Conservation (phyloP, 805 yeast species). For the Torulaspora microellipsoides region DNA sequence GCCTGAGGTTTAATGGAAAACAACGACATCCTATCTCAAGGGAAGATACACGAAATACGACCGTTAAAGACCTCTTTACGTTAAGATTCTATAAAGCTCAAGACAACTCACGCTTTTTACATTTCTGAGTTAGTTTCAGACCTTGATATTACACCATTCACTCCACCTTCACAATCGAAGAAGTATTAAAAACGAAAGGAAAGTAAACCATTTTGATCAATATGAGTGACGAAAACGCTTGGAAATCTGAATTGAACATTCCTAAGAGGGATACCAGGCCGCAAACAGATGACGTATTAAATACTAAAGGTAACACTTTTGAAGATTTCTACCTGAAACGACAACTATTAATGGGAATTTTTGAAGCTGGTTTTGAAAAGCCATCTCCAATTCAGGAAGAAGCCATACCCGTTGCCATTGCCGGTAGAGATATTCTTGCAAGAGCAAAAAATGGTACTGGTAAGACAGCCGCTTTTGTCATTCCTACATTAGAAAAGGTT, state of each 20-base stretch:
- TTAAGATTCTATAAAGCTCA: too few species aligned
- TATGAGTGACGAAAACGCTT: slow-evolving; percentile 37
- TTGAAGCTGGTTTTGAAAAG: slow-evolving; percentile 97
- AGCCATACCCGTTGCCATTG: slow-evolving; percentile 89
- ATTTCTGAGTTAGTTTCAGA: too few species aligned
- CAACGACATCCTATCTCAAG: too few species aligned
- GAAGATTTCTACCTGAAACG: slow-evolving; percentile 91
- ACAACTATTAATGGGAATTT: slow-evolving; percentile 94
- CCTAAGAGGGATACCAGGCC: slow-evolving; percentile 90
- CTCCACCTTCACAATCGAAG: too few species aligned
- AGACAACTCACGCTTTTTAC: too few species aligned
- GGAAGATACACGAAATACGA: too few species aligned
- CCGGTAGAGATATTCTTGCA: slow-evolving; percentile 94
- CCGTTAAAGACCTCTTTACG: too few species aligned
- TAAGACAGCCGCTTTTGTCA: slow-evolving; percentile 94
- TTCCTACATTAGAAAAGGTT: slow-evolving; percentile 85
- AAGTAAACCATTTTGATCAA: background rate
- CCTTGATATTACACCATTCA: too few species aligned
- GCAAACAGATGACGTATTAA: slow-evolving; percentile 93
- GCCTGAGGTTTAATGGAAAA: too few species aligned
- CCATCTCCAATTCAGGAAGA: slow-evolving; percentile 99
- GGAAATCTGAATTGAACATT: slow-evolving; percentile 71
- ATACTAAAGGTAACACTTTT: slow-evolving; percentile 83
- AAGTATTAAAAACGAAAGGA: too few species aligned
- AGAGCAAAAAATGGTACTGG: slow-evolving; percentile 99